phyloP scores from a whole-genome alignment of 2,329 filamentous ascomycete genomes.

The Calonectria crousiana region DNA sequence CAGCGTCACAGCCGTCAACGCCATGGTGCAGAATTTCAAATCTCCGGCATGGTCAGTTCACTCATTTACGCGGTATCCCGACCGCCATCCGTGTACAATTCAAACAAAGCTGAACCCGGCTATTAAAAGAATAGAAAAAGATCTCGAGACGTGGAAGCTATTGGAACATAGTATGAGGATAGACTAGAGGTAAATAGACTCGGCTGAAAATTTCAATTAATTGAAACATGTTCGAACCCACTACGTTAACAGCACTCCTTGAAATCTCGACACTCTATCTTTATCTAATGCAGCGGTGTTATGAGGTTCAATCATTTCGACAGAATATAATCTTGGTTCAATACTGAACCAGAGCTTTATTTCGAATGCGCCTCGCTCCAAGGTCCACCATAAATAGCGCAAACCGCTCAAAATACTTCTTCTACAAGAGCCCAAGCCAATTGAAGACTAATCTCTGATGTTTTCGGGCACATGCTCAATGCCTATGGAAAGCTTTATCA shows the following conservation, averaged over 20 bases:
- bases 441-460: too few species aligned
- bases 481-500: too few species aligned
- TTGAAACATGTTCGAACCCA: background rate
- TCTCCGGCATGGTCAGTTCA: background rate
- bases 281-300: too few species aligned
- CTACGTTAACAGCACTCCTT: background rate
- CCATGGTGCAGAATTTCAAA: background rate
- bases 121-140: slow-evolving; percentile 3
- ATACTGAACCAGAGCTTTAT: too few species aligned
- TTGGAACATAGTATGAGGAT: background rate
- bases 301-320: too few species aligned
- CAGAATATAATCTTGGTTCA: too few species aligned
- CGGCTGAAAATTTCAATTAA: background rate
- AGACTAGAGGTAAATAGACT: background rate
- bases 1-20: background rate
- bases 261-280: too few species aligned
- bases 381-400: too few species aligned
- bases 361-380: too few species aligned
- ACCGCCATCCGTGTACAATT: background rate
- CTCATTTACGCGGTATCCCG: background rate
- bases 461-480: too few species aligned
- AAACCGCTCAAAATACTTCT: too few species aligned
- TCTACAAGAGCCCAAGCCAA: too few species aligned
- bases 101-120: background rate
- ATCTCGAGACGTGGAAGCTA: background rate